Base-by-base conservation (phyloP, 345 rosid species). In the Sonneratia caseolaris region DNA sequence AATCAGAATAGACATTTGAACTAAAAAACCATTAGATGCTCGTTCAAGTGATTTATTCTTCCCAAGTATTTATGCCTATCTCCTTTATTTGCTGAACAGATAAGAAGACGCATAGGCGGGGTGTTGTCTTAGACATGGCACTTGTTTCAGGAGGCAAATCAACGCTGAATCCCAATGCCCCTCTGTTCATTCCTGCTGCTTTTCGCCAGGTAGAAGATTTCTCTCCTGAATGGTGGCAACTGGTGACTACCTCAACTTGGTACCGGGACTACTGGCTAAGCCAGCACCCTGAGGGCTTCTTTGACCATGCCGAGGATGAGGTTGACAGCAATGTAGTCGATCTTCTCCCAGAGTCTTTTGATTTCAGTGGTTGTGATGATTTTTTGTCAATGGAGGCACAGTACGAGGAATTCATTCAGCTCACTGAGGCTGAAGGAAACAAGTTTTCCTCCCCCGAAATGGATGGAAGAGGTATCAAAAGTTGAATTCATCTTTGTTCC, bases 221-320 rank as follows among this genome's bases (percentile, higher is more conserved):
- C 83, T 93, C 97, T 18, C 96, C 97, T 0, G 91, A 90, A 43
- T 91, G 98, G 98, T 93, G 98, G 98, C 91, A 89, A 35, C 78
- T 93, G 78, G 86, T 91, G 37, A 87, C 91, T 2, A 86, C 91
- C 37, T 87, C 97, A 13, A 69, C 91, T 1, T 87, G 97, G 92
- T 93, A 80, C 81, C 87, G 77, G 14, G 90, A 93, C 62, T 93
- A 89, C 74, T 93, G 98, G 98, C 86, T 93, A 55, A 89, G 89
- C 66, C 81, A 85, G 80, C 83, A 87, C 72, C 89, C 88, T 69
- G 88, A 89, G 7, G 88, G 91, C 7, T 83, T 84, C 76, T 83
- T 82, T 38, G 85, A 86, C 68, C 78, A 87, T 71, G 73, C 68
- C 1, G 86, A 80, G 71, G 79, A 70, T n/a, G 76, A 76, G 9